These are phyloP conservation scores for Salicornia ramosissima DNA, from an alignment of 148 eudicot genomes.

Conservation along the genomic window DNA sequence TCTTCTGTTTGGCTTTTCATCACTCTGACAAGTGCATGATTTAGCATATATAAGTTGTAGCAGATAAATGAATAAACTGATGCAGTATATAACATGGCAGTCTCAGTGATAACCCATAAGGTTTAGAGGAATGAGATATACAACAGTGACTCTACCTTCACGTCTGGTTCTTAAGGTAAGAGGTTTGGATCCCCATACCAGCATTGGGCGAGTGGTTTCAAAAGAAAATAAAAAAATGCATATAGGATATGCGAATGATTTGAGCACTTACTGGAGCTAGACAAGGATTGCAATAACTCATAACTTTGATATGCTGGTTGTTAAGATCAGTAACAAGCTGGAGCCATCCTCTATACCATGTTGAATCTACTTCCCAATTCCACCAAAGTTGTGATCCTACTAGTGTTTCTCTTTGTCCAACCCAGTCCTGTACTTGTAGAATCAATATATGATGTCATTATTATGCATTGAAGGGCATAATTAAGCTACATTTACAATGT, in stretches of 20 bases:
- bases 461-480: background rate
- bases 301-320: conserved; percentile 57
- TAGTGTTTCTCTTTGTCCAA: conserved; percentile 85
- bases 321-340: conserved; percentile 64
- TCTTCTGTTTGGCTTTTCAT: conserved; percentile 57
- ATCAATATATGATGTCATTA: conserved; percentile 2
- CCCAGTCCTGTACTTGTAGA: conserved; percentile 67
- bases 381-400: conserved; percentile 99
- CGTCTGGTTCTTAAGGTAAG: no score
- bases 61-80: no score
- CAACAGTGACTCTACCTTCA: no score
- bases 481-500: no score
- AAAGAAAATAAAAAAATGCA: no score
- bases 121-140: no score
- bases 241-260: no score
- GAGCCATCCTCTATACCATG: conserved; percentile 69
- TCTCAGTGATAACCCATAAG: background rate
- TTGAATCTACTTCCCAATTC: conserved; percentile 97
- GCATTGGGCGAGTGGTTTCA: no score
- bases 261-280: conserved; percentile 68
- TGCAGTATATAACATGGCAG: background rate
- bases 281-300: conserved; percentile 99
- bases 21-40: conserved; percentile 41
- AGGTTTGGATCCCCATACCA: no score
- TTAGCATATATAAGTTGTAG: conserved; percentile 10